Conservation (phyloP, 192 early-diverging fungal genomes). For the Lobulomyces angularis region DNA sequence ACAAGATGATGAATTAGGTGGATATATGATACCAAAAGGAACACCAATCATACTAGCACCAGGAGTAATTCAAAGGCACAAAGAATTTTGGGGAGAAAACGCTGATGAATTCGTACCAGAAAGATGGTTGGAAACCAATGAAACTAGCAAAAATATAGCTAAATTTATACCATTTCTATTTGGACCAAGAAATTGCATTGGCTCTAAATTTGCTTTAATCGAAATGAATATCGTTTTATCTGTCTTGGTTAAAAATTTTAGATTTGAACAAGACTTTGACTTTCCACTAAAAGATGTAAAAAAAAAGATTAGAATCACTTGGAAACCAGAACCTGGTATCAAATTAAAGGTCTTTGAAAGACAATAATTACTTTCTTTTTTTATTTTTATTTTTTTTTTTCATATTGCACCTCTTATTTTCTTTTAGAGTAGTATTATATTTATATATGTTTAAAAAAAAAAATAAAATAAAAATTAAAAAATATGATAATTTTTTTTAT, state of each 20-base stretch:
- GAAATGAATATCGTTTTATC: slow-evolving; percentile 9
- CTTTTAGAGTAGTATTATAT: no score
- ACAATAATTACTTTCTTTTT: no score
- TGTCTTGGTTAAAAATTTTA: slow-evolving; percentile 5
- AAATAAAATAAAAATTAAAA: no score
- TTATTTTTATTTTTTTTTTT: slow-evolving; percentile 5
- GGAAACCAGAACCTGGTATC: slow-evolving; percentile 7
- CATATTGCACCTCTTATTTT: slow-evolving; percentile 21
- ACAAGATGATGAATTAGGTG: slow-evolving; percentile 5
- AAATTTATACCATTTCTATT: slow-evolving; percentile 9
- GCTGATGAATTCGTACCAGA: slow-evolving; percentile 25
- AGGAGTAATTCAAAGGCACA: slow-evolving; percentile 1
- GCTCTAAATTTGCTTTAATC: slow-evolving; percentile 5
- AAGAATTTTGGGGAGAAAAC: slow-evolving; percentile 8
- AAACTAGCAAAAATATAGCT: background rate
- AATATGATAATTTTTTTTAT: no score
- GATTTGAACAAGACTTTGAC: slow-evolving; percentile 10
- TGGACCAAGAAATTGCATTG: slow-evolving; percentile 11
- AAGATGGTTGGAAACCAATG: slow-evolving; percentile 12
- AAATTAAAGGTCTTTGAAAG: slow-evolving; percentile 3
- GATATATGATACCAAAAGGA: slow-evolving; percentile 6
- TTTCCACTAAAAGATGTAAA: no score
- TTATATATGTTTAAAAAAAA: no score
- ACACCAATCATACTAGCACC: slow-evolving; percentile 3
- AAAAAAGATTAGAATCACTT: slow-evolving; percentile 6